A percentile compares a stretch with the other conserved stretches of the same genome.
These are phyloP conservation scores for Monascus ruber DNA, from an alignment of 2,329 filamentous ascomycete genomes.

Conservation along the genomic window DNA sequence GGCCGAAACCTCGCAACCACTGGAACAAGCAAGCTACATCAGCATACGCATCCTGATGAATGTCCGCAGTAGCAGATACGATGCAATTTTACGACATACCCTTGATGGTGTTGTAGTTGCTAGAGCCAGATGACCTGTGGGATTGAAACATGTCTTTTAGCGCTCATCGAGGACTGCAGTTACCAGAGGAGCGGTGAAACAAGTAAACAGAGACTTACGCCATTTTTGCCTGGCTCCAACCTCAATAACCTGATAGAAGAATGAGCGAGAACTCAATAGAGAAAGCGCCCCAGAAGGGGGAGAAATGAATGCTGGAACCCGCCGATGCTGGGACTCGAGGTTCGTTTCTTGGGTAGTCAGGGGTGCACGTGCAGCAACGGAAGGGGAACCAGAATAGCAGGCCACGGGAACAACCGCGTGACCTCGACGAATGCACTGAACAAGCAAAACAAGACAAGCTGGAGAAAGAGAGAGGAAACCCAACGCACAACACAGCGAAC, in stretches of 20 bases:
- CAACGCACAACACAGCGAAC: background rate
- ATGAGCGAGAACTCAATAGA: conserved; percentile 6
- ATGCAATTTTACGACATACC: conserved; percentile 29
- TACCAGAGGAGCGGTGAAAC: conserved; percentile 2
- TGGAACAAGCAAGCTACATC: conserved; percentile 24
- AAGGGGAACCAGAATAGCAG: conserved; percentile 3
- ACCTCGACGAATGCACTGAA: background rate
- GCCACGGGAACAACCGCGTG: conserved; percentile 2
- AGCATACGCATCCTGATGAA: background rate
- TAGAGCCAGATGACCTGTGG: conserved; percentile 19
- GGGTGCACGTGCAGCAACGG: conserved; percentile 15
- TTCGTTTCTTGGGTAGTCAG: conserved; percentile 7
- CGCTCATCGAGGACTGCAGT: background rate
- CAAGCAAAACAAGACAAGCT: background rate
- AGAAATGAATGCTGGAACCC: conserved; percentile 6
- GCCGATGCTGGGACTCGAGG: background rate
- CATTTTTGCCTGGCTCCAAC: conserved; percentile 26
- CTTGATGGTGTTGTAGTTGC: conserved; percentile 40
- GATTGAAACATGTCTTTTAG: background rate
- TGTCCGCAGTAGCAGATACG: background rate
- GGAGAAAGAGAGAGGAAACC: background rate
- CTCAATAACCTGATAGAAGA: background rate
- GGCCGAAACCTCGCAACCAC: conserved; percentile 97
- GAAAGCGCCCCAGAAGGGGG: conserved; percentile 15
- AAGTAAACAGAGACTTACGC: conserved; percentile 29